Percentiles rank a stretch among this genome's conserved stretches.
Evolutionary conservation across 1,284 basidiomycete genomes (phyloP).

Genomic region (Schizopora paradoxa): DNA sequence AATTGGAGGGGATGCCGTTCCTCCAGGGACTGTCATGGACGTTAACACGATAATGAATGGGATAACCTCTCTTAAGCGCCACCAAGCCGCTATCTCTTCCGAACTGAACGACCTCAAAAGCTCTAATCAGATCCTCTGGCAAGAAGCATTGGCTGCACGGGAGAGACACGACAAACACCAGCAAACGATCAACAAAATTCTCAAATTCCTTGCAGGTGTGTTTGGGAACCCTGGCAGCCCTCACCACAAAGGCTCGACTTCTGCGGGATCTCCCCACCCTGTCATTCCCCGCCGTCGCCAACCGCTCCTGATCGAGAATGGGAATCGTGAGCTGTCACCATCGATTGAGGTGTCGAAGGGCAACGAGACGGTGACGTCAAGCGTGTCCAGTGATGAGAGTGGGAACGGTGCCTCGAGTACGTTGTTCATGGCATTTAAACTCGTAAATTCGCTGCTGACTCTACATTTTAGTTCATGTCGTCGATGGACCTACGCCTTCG

Average conservation of each 20-base stretch:
- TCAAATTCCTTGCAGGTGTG: slow-evolving; percentile 55
- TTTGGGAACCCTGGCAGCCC: slow-evolving; percentile 36
- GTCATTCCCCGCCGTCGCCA: slow-evolving; percentile 48
- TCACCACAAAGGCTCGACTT: slow-evolving; percentile 16
- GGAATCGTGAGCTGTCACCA: too few relatives aligned
- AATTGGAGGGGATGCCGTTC: slow-evolving; percentile 17
- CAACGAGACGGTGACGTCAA: too few relatives aligned
- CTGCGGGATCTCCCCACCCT: slow-evolving; percentile 33
- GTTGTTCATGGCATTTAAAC: too few relatives aligned
- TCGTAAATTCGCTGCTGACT: too few relatives aligned
- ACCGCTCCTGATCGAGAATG: slow-evolving; percentile 66
- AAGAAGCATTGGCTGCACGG: slow-evolving; percentile 79
- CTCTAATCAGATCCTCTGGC: slow-evolving; percentile 89
- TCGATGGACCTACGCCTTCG: too few relatives aligned
- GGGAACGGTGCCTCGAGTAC: too few relatives aligned
- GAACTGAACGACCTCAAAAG: slow-evolving; percentile 87
- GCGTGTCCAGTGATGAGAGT: too few relatives aligned
- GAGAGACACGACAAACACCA: slow-evolving; percentile 53
- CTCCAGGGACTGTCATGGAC: slow-evolving; percentile 58
- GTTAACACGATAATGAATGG: slow-evolving; percentile 75
- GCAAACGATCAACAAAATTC: slow-evolving; percentile 60
- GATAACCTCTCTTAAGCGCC: slow-evolving; percentile 84
- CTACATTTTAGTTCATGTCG: too few relatives aligned
- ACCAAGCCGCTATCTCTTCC: slow-evolving; percentile 84
- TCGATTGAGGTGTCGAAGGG: too few relatives aligned